These are phyloP conservation scores for Clonostachys sp. DNA, from an alignment of 2,329 filamentous ascomycete species.

Conservation along the genomic window DNA sequence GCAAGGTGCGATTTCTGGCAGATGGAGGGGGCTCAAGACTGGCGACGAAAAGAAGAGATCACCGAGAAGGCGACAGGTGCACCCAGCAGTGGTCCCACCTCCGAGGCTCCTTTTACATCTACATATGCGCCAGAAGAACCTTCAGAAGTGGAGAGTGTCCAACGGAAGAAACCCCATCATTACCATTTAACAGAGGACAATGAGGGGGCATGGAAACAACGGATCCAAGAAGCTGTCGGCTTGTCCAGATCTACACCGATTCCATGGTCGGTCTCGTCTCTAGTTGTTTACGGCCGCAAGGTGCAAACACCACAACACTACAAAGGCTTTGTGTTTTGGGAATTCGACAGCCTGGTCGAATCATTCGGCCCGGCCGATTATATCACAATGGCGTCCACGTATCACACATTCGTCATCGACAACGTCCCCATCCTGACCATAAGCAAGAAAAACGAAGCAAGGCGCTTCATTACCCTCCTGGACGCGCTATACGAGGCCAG, in stretches of 20 bases:
- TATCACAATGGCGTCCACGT: conserved; percentile 74
- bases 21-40: conserved; percentile 72
- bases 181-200: conserved; percentile 20
- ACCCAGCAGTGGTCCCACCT: not conserved
- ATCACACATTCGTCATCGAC: conserved; percentile 73
- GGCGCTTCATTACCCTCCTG: conserved; percentile 74
- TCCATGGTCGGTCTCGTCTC: conserved; percentile 34
- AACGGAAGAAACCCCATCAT: conserved; percentile 16
- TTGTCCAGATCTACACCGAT: conserved; percentile 11
- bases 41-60: conserved; percentile 51
- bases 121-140: not conserved
- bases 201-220: conserved; percentile 17
- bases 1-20: conserved; percentile 80
- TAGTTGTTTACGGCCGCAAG: conserved; percentile 59
- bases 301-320: conserved; percentile 55
- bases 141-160: conserved; percentile 6
- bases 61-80: not conserved
- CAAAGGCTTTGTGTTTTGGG: conserved; percentile 57
- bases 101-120: not conserved
- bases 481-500: conserved; percentile 80
- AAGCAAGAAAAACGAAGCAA: conserved; percentile 73
- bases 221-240: conserved; percentile 12
- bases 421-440: conserved; percentile 63
- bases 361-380: conserved; percentile 77
- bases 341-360: conserved; percentile 64